A percentile compares a stretch with the other conserved stretches of the same genome.
These are phyloP conservation scores for Trypanosoma theileri DNA, from an alignment of 208 protist genomes.

Conservation along the genomic window DNA sequence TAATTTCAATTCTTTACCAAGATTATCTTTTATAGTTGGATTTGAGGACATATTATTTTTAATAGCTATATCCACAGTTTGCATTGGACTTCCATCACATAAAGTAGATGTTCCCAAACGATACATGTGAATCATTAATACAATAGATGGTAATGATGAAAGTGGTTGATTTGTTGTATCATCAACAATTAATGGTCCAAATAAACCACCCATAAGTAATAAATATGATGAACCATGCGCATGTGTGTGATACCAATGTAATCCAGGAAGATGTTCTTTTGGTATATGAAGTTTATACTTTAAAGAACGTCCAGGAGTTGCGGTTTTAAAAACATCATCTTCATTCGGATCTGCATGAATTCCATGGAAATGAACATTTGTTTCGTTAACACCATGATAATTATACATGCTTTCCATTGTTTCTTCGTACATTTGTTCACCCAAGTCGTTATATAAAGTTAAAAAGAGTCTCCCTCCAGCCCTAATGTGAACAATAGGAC, in stretches of 20 bases:
- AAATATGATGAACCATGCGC: constrained; percentile 69
- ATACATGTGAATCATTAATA: constrained; percentile 82
- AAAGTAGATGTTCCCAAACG: constrained; percentile 38
- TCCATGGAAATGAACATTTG: constrained; percentile 86
- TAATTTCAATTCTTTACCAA: constrained; percentile 37
- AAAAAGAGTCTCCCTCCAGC: constrained; percentile 73
- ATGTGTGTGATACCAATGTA: constrained; percentile 89
- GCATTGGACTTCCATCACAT: constrained; percentile 67
- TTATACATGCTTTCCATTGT: constrained; percentile 31
- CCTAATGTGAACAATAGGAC: constrained; percentile 59
- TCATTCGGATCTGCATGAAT: constrained; percentile 69
- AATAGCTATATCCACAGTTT: constrained; percentile 45
- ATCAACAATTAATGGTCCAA: constrained; percentile 75
- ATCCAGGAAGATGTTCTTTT: constrained; percentile 67
- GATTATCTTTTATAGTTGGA: constrained; percentile 43
- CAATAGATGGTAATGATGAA: constrained; percentile 36
- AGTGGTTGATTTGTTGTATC: constrained; percentile 31
- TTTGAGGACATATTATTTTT: constrained; percentile 48
- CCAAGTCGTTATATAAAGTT: constrained; percentile 60
- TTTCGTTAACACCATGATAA: constrained; percentile 74
- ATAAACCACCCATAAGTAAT: constrained; percentile 81
- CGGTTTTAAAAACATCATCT: constrained; percentile 69
- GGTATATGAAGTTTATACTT: constrained; percentile 73
- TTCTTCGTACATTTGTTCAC: constrained; percentile 21
- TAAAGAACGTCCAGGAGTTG: constrained; percentile 38